Percentiles rank a stretch among this genome's conserved stretches.
Evolutionary conservation across 257 asterid species (phyloP).

Genomic region (Echium plantagineum): DNA sequence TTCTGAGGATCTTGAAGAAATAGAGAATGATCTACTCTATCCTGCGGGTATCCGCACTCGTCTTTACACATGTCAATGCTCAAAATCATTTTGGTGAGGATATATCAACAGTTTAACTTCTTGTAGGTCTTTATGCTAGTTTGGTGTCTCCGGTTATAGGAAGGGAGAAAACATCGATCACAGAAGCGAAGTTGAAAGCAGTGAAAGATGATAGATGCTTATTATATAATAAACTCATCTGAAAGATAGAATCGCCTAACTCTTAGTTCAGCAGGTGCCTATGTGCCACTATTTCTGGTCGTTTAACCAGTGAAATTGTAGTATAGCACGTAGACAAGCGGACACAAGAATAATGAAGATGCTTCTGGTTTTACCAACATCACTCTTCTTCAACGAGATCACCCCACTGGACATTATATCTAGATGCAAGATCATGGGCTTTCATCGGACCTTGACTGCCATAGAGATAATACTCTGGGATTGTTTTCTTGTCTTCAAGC

Average conservation of each 20-base stretch:
- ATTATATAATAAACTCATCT: not conserved
- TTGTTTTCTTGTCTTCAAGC: slow-evolving; percentile 55
- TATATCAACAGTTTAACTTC: not conserved
- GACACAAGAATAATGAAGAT: too few relatives aligned
- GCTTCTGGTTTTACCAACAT: not conserved
- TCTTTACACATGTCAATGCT: not conserved
- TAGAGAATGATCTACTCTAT: too few relatives aligned
- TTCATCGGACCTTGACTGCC: slow-evolving; percentile 96
- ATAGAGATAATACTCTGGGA: slow-evolving; percentile 80
- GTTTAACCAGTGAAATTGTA: too few relatives aligned
- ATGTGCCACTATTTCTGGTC: too few relatives aligned
- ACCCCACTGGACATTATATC: slow-evolving; percentile 87
- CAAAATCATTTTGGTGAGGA: not conserved
- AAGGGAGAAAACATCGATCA: not conserved
- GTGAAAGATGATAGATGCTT: not conserved
- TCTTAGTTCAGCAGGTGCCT: too few relatives aligned
- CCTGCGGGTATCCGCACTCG: too few relatives aligned
- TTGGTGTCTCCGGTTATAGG: not conserved
- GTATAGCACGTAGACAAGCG: too few relatives aligned
- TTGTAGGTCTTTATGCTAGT: not conserved
- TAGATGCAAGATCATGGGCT: slow-evolving; percentile 86
- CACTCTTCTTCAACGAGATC: slow-evolving; percentile 61
- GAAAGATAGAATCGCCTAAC: not conserved
- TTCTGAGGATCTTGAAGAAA: too few relatives aligned
- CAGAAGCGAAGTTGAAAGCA: not conserved